A percentile compares a stretch with the other conserved stretches of the same genome.
Conservation (phyloP, 1,139 yeast genomes). For the Geotrichum histeridarum region DNA sequence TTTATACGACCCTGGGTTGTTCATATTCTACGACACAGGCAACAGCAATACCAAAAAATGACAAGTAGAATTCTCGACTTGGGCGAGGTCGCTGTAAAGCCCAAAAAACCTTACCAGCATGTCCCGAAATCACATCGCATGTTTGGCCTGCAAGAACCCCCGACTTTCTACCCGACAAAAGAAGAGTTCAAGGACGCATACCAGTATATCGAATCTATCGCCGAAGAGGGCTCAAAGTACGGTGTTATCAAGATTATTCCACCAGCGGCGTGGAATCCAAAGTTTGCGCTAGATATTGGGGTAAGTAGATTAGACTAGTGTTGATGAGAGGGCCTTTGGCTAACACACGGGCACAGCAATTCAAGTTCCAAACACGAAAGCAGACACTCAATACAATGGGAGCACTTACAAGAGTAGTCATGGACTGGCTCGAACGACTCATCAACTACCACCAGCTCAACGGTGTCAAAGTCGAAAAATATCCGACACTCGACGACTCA, state of each 20-base stretch:
- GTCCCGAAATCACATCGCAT: slow-evolving; percentile 19
- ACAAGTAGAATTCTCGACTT: slow-evolving; percentile 13
- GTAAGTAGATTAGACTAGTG: slow-evolving; percentile 25
- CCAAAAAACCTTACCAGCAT: slow-evolving; percentile 6
- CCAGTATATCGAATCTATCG: slow-evolving; percentile 31
- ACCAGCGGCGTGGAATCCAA: slow-evolving; percentile 42
- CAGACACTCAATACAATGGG: slow-evolving; percentile 48
- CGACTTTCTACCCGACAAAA: slow-evolving; percentile 44
- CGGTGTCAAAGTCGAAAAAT: slow-evolving; percentile 27
- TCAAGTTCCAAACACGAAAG: slow-evolving; percentile 50
- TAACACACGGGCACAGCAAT: slow-evolving; percentile 23
- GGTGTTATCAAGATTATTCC: slow-evolving; percentile 74
- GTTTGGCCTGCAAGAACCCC: slow-evolving; percentile 40
- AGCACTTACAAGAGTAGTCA: slow-evolving; percentile 37
- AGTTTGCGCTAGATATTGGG: slow-evolving; percentile 47
- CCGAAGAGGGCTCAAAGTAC: slow-evolving; percentile 43
- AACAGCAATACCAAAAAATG: neutral
- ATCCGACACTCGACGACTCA: slow-evolving; percentile 31
- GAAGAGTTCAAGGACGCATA: slow-evolving; percentile 47
- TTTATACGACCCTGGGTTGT: neutral
- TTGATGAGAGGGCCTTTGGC: neutral
- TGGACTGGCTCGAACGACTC: slow-evolving; percentile 38
- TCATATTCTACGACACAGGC: neutral
- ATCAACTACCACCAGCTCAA: slow-evolving; percentile 32
- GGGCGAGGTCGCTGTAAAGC: slow-evolving; percentile 14